A percentile compares a stretch with the other conserved stretches of the same genome.
These are phyloP conservation scores for Hyaloscypha hepaticicola DNA, from an alignment of 495 filamentous ascomycete genomes.

Conservation along the genomic window DNA sequence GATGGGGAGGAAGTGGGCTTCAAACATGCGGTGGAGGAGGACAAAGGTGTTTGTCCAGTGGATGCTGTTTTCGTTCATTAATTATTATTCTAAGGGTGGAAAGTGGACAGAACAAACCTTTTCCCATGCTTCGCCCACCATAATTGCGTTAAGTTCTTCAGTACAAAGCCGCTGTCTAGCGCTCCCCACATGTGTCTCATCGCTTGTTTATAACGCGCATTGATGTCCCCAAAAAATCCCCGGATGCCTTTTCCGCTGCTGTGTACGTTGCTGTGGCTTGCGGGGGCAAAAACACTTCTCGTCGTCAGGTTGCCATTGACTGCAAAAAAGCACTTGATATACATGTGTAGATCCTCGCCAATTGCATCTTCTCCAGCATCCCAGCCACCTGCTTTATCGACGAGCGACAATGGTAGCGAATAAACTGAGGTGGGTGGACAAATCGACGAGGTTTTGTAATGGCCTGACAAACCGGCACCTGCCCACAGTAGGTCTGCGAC, in stretches of 20 bases:
- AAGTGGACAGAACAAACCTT: conserved; percentile 38
- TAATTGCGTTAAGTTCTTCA: conserved; percentile 49
- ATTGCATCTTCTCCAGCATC: conserved; percentile 45
- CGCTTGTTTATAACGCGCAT: conserved; percentile 64
- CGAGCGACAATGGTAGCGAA: conserved; percentile 60
- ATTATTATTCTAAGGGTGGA: conserved; percentile 31
- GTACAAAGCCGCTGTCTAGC: conserved; percentile 62
- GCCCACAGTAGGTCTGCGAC: conserved; percentile 68
- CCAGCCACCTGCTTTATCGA: conserved; percentile 54
- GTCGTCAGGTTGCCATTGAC: conserved; percentile 58
- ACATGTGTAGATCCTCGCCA: conserved; percentile 74
- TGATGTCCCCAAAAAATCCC: conserved; percentile 50
- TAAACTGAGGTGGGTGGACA: conserved; percentile 70
- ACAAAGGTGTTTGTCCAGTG: conserved; percentile 46
- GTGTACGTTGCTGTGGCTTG: conserved; percentile 68
- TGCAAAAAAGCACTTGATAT: conserved; percentile 72
- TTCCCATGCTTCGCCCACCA: conserved; percentile 47
- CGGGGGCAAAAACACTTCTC: conserved; percentile 55
- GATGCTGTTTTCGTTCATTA: conserved; percentile 44
- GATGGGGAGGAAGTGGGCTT: conserved; percentile 67
- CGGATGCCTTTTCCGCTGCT: conserved; percentile 48
- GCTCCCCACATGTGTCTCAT: conserved; percentile 73
- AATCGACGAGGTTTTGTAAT: conserved; percentile 57
- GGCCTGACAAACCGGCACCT: conserved; percentile 63
- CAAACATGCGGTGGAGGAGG: conserved; percentile 61